Evolutionary conservation across 495 filamentous ascomycete genomes (phyloP), one percentile per base, ranked within the genome.

Genomic region (Xanthoparmelia taractica): DNA sequence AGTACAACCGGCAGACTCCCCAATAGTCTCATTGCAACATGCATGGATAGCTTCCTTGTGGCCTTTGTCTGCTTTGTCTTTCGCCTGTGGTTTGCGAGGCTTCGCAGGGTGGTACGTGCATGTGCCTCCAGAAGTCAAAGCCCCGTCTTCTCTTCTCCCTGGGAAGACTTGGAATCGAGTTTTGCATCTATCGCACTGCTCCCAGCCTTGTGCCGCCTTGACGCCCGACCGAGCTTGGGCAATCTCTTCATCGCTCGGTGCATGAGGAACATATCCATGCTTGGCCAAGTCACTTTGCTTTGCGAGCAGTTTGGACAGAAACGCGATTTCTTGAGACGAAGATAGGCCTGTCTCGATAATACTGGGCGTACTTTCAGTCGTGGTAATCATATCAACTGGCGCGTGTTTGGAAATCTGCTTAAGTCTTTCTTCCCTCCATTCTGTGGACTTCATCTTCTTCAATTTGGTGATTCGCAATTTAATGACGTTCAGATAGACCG

Each of bases 151-250:
- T 56, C 90, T 81, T 40, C 94, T 87, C 20, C 90, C 90, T 10
- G 92, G 91, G 68, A 95, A 97, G 20, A 96, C 90, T 72, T 96
- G 91, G 69, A 99, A 97, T 34, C 92, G 84, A 27, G 81, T 83
- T 29, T 75, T 79, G 73, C 94, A 99, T 18, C 94, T 87, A 69
- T 96, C 93, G 69, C 94, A 99, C 20, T 80, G 74, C 74, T 97
- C 95, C 79, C 85, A 96, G 48, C 89, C 88, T 45, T 84, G 79
- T 15, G 86, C 81, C 10, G 84, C 79, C 47, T 83, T 74, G 4
- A 90, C 77, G 0, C 86, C 91, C 58, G 79, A 79, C 36, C 75
- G 79, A 11, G 92, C 89, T 36, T 79, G 69, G 37, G 80, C 75
- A 5, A 92, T 75, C 48, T 90, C 86, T 36, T 75, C 78, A 2